A percentile compares a stretch with the other conserved stretches of the same genome.
Conservation (phyloP, 176 grass and related monocot species). For the Thalia dealbata region DNA sequence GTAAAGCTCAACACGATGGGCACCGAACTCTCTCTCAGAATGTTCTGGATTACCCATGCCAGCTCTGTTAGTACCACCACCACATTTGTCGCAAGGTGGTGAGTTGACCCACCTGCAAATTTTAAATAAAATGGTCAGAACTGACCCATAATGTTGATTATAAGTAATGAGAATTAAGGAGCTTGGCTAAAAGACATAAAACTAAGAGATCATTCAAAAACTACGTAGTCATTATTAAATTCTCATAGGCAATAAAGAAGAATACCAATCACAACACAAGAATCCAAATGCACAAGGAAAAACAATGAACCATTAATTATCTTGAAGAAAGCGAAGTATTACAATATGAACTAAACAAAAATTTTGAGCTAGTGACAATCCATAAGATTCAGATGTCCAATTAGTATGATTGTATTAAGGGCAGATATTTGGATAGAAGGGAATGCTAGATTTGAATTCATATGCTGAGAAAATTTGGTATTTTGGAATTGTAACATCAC, state of each 20-base stretch:
- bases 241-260: not conserved
- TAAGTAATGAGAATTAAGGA: not conserved
- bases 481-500: conserved; percentile 26
- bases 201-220: no score
- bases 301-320: not conserved
- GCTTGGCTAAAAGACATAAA: no score
- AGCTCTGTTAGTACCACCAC: conserved; percentile 43
- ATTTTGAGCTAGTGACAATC: not conserved
- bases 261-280: not conserved
- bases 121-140: conserved; percentile 11
- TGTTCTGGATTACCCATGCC: conserved; percentile 62
- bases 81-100: conserved; percentile 67
- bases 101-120: conserved; percentile 88
- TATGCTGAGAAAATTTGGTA: conserved; percentile 9
- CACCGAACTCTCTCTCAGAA: conserved; percentile 77
- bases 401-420: not conserved
- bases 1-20: conserved; percentile 70
- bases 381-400: not conserved
- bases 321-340: not conserved
- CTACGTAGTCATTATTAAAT: no score
- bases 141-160: not conserved
- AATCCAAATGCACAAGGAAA: not conserved
- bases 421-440: not conserved
- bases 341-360: not conserved
- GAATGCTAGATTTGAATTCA: conserved; percentile 1